Evolutionary conservation across 352 stramenopile species (phyloP).

Genomic region (Pythium graminicola): DNA sequence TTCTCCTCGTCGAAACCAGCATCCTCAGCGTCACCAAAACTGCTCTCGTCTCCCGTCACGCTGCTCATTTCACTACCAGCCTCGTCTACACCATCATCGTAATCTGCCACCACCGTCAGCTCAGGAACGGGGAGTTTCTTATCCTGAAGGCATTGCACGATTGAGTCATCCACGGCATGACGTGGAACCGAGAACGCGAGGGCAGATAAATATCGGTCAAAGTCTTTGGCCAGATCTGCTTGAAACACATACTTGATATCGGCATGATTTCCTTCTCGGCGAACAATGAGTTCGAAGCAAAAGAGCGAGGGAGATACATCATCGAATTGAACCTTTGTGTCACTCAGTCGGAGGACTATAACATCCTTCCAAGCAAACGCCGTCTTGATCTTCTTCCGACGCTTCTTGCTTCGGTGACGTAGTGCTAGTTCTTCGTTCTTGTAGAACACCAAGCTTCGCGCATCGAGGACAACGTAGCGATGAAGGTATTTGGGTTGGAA

Average conservation of each 20-base stretch:
- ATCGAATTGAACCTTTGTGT: slow-evolving; percentile 72
- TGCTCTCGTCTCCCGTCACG: slow-evolving; percentile 77
- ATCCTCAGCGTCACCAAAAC: slow-evolving; percentile 70
- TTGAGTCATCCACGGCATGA: slow-evolving; percentile 53
- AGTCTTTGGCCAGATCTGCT: slow-evolving; percentile 61
- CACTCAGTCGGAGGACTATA: slow-evolving; percentile 48
- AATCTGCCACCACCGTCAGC: slow-evolving; percentile 24
- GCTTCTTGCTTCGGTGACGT: slow-evolving; percentile 69
- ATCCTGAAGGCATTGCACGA: slow-evolving; percentile 54
- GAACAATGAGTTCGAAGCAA: slow-evolving; percentile 70
- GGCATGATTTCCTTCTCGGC: slow-evolving; percentile 35
- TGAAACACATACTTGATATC: slow-evolving; percentile 81
- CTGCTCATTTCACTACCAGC: slow-evolving; percentile 79
- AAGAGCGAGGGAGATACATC: slow-evolving; percentile 77
- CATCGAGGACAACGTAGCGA: slow-evolving; percentile 77
- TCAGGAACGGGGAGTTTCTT: slow-evolving; percentile 56
- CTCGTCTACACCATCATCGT: slow-evolving; percentile 46
- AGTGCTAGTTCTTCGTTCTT: slow-evolving; percentile 72
- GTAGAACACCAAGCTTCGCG: slow-evolving; percentile 69
- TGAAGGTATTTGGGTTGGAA: slow-evolving; percentile 74
- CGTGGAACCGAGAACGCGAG: slow-evolving; percentile 63
- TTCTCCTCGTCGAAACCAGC: slow-evolving; percentile 55
- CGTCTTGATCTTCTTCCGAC: slow-evolving; percentile 72
- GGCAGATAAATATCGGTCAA: slow-evolving; percentile 67
- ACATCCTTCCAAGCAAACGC: slow-evolving; percentile 69